Conservation (phyloP, 306 rosid species). For the Crataegus laevigata region DNA sequence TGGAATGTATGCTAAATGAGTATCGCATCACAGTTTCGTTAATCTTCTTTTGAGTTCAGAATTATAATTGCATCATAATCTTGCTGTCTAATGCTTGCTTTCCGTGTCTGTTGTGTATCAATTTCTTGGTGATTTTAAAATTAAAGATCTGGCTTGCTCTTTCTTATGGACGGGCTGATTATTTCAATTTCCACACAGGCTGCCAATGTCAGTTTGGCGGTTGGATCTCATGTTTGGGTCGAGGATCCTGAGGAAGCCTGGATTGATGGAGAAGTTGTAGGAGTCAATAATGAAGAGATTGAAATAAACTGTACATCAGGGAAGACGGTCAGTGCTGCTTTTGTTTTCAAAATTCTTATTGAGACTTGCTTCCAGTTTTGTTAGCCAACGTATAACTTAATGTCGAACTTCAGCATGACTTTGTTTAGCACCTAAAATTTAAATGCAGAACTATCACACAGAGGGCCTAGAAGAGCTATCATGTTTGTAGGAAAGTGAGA, state of each 20-base stretch:
- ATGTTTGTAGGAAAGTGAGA: neutral
- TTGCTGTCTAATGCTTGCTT: neutral
- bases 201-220: slow-evolving; percentile 34
- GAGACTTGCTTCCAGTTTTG: neutral
- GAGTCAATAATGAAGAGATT: slow-evolving; percentile 40
- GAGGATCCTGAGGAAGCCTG: slow-evolving; percentile 77
- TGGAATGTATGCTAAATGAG: neutral
- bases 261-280: slow-evolving; percentile 72
- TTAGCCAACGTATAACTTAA: neutral
- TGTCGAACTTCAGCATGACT: neutral
- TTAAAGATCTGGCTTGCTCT: slow-evolving; percentile 1
- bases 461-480: neutral
- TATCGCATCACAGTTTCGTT: neutral
- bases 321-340: slow-evolving; percentile 42
- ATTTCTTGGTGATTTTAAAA: neutral
- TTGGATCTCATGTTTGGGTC: slow-evolving; percentile 70
- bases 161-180: slow-evolving; percentile 12
- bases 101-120: neutral
- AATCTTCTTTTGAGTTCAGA: neutral
- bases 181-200: slow-evolving; percentile 45
- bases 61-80: neutral
- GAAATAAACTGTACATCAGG: slow-evolving; percentile 43
- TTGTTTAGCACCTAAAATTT: neutral
- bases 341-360: neutral
- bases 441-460: neutral